A percentile compares a stretch with the other conserved stretches of the same genome.
phyloP scores from a whole-genome alignment of 305 asterid genomes.

The Fraxinus ornus region DNA sequence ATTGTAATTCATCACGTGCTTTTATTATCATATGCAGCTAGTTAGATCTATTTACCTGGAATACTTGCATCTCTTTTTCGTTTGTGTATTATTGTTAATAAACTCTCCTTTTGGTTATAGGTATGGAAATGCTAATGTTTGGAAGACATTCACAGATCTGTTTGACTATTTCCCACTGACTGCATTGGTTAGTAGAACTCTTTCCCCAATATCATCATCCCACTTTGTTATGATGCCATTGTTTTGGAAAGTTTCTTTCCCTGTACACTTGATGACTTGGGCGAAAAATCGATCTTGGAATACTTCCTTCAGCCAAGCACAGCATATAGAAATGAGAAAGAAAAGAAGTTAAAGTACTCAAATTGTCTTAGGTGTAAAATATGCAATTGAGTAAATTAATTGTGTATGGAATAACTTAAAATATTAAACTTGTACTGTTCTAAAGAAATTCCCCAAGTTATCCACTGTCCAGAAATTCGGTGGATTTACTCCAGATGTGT shows the following conservation, averaged over 20 bases:
- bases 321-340: conserved; percentile 3
- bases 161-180: conserved; percentile 77
- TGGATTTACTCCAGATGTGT: not conserved
- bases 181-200: conserved; percentile 51
- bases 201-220: conserved; percentile 19
- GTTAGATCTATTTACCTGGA: not conserved
- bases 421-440: not conserved
- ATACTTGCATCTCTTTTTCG: conserved; percentile 14
- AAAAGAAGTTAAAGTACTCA: not conserved
- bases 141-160: conserved; percentile 80
- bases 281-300: conserved; percentile 4
- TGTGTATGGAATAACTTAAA: not conserved
- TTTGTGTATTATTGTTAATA: not conserved
- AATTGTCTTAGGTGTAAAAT: not conserved
- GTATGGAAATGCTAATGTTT: conserved; percentile 74
- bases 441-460: not conserved
- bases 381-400: not conserved
- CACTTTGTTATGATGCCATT: conserved; percentile 1
- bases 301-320: not conserved
- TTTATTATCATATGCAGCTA: not conserved
- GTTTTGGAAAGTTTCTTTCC: not conserved
- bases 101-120: conserved; percentile 30
- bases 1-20: not conserved
- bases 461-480: not conserved
- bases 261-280: not conserved